Base-by-base conservation (phyloP, 768 basidiomycete genomes). In the Boletus rubescentipes region DNA sequence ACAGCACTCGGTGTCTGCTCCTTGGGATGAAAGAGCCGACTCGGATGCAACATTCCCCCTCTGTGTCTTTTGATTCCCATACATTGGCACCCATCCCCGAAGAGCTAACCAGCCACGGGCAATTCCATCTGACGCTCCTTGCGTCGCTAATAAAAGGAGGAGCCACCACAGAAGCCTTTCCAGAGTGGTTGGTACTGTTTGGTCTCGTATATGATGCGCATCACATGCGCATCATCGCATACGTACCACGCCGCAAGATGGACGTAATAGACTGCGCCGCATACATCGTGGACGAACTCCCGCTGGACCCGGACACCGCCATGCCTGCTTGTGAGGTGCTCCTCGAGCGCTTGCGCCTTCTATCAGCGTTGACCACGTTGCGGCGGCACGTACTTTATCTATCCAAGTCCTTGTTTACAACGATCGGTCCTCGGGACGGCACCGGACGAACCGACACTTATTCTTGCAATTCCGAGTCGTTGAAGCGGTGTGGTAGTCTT, bases 171-270 rank as follows among this genome's bases (percentile, higher is more conserved):
- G 30, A 31, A 39, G 18, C 51, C 40, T 58, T 63, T 46, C 67
- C 67, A 14, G 65, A 69, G 41, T 65, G 67, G 67, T 39, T 68
- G 23, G 46, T 67, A 0, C 42, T 65, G 10, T 67, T 69, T 31
- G 63, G 63, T 15, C 58, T 69, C 43, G 8, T 57, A n/a, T 67
- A 58, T 18, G 65, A 62, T 26, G 20, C 38, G 0, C 55, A 51
- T 42, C 57, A 36, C 21, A 21, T 65, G n/a, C 58, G 55, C 16
- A 53, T 68, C 38, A 20, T 65, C 35, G 67, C 63, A 4, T 60
- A 55, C 35, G 32, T 68, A 35, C 67, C 67, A 12, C 44, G n/a
- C 44, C 32, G 26, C 46, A 12, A 39, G 34, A 37, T 23, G 44
- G 50, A 57, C 40, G 36, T 21, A n/a, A 47, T 55, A 2, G 55